Base-by-base conservation (phyloP, 2,329 filamentous ascomycete genomes). In the Allantophomopsis lycopodina region DNA sequence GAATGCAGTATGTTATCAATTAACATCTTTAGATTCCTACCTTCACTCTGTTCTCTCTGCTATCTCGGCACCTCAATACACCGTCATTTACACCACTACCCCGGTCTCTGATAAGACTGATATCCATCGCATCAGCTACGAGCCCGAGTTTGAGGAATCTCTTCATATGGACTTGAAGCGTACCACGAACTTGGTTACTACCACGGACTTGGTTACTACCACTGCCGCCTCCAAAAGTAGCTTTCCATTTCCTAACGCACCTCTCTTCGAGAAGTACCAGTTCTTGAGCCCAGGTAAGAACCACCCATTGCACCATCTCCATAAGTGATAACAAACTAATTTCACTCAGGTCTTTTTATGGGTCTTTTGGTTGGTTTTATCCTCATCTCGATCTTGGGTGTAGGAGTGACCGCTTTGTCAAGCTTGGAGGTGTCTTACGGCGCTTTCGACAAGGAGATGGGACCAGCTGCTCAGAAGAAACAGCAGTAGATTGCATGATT, bases 371-470 rank as follows among this genome's bases (percentile, higher is more conserved):
- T 78, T 16, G 64, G 73, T 3, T 58, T 91, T 14, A 58, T 94
- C 32, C 69, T 94, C 37, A 61, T 94, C 44, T 64, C 74, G 20
- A 88, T 96, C 48, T 65, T 94, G 5, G 79, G 80, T 48, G 79
- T 88, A 41, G 91, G 82, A 12, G 63, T 96, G 40, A 74, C 62
- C 43, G 87, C 83, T 12, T 68, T 96, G 11, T 66, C 73, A 6
- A 89, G 85, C 49, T 69, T 98, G 14, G 71, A 95, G 58, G 85
- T 96, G 21, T 83, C 85, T 1, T 96, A 96, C 59, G 86, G 83
- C 46, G 87, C 91, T 2, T 98, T 96, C 57, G 89, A 93, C 57
- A 95, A 94, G 68, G 89, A 95, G 51, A 94, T 86, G 69, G 85
- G 87, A 0, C 84, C 86, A n/a, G 69, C 77, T 31, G 82, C 82